Evolutionary conservation across 768 basidiomycete genomes (phyloP).

Genomic region (Floccularia luteovirens): DNA sequence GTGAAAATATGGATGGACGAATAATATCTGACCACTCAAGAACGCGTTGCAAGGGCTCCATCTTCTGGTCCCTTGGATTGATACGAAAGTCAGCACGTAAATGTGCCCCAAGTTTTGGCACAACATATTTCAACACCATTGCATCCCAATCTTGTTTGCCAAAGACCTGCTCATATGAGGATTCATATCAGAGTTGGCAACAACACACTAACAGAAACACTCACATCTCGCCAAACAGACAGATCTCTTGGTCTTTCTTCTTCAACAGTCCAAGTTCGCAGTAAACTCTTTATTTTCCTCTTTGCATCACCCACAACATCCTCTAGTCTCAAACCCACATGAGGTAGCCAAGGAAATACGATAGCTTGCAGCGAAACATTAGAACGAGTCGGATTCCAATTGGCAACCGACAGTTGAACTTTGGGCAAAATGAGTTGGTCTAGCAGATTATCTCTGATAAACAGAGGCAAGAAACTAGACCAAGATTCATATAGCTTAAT

Average conservation of each 20-base stretch:
- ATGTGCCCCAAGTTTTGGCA: conserved; percentile 82
- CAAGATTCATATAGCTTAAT: conserved; percentile 84
- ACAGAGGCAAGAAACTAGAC: conserved; percentile 80
- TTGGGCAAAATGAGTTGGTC: conserved; percentile 96
- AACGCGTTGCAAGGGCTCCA: conserved; percentile 72
- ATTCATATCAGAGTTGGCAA: conserved; percentile 1
- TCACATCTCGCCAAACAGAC: conserved; percentile 72
- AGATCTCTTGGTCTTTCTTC: conserved; percentile 77
- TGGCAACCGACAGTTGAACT: conserved; percentile 72
- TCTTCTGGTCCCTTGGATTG: conserved; percentile 87
- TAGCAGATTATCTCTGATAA: conserved; percentile 90
- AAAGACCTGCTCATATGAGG: conserved; percentile 50
- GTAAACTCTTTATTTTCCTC: conserved; percentile 73
- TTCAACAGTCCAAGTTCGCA: conserved; percentile 67
- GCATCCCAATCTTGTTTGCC: conserved; percentile 81
- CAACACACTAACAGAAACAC: conserved; percentile 13
- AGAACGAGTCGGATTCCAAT: conserved; percentile 68
- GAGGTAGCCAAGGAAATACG: conserved; percentile 94
- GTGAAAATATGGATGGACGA: conserved; percentile 68
- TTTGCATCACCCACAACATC: conserved; percentile 82
- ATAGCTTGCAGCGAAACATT: conserved; percentile 63
- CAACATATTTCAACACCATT: conserved; percentile 82
- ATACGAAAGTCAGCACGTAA: conserved; percentile 83
- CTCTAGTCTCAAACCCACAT: conserved; percentile 78
- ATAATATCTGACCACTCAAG: conserved; percentile 73